phyloP scores from a whole-genome alignment of 2,329 filamentous ascomycete species.

The Claviceps africana region DNA sequence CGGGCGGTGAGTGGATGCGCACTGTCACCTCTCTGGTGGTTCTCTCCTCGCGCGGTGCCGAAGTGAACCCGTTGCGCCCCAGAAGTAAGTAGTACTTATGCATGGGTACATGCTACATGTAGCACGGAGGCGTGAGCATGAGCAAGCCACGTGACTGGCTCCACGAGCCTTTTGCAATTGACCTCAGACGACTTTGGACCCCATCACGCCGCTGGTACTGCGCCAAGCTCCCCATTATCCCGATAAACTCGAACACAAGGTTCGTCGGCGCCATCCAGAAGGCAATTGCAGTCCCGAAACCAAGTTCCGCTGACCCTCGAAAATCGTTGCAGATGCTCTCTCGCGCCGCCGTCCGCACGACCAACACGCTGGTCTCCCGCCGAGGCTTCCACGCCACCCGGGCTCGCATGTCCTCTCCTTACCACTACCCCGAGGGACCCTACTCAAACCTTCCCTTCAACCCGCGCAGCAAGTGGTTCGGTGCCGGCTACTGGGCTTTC shows the following conservation, averaged over 20 bases:
- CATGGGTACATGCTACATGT: too few species aligned
- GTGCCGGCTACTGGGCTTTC: conserved; percentile 68
- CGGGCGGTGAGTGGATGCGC: conserved; percentile 12
- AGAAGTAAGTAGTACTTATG: too few species aligned
- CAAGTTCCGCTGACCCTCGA: conserved; percentile 27
- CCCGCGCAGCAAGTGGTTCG: conserved; percentile 78
- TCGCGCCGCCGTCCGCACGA: conserved; percentile 51
- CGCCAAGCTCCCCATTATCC: conserved; percentile 13
- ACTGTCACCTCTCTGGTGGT: background rate
- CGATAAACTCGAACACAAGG: conserved; percentile 5
- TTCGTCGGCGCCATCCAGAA: conserved; percentile 6
- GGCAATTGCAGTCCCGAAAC: background rate
- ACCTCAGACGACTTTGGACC: conserved; percentile 19
- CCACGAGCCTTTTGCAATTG: conserved; percentile 15
- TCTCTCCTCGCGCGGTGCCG: background rate
- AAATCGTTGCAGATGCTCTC: conserved; percentile 58
- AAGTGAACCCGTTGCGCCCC: conserved; percentile 1
- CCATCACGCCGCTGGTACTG: conserved; percentile 13
- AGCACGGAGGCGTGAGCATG: background rate
- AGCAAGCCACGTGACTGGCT: conserved; percentile 8
- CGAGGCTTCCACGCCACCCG: conserved; percentile 91
- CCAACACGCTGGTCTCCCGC: conserved; percentile 61
- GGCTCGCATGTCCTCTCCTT: conserved; percentile 71
- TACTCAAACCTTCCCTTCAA: conserved; percentile 96
- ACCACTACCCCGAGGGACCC: conserved; percentile 97